Evolutionary conservation across 2,329 filamentous ascomycete species (phyloP).

Genomic region (Aspergillus novoparasiticus): DNA sequence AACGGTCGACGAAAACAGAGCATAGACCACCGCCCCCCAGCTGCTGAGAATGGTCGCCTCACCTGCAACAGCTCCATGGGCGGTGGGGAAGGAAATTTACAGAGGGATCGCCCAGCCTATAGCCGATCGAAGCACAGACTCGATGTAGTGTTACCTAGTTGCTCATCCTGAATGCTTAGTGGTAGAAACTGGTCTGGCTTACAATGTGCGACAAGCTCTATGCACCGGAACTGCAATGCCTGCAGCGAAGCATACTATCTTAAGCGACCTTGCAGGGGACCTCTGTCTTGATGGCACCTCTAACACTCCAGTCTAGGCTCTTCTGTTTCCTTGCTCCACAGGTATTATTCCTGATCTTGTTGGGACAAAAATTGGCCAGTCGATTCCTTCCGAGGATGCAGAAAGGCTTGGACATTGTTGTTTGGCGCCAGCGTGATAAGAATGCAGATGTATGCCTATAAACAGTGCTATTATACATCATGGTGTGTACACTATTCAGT

Average conservation of each 20-base stretch:
- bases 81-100: constrained; percentile 10
- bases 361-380: neutral
- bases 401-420: constrained; percentile 21
- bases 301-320: constrained; percentile 8
- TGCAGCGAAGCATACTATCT: constrained; percentile 11
- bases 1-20: constrained; percentile 4
- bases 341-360: neutral
- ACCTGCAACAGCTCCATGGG: constrained; percentile 17
- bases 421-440: constrained; percentile 26
- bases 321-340: neutral
- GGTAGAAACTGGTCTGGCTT: neutral
- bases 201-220: constrained; percentile 4
- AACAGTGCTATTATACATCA: constrained; percentile 1
- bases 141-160: neutral
- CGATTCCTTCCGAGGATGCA: neutral
- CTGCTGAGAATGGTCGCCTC: constrained; percentile 26
- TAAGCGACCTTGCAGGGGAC: constrained; percentile 12
- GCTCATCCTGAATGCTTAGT: neutral
- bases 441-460: constrained; percentile 1
- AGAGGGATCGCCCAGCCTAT: neutral
- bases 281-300: constrained; percentile 6
- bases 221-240: constrained; percentile 15
- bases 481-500: neutral
- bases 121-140: neutral
- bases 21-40: constrained; percentile 21